phyloP scores from a whole-genome alignment of 441 rosid genomes.

The Dalechampia spathulata region DNA sequence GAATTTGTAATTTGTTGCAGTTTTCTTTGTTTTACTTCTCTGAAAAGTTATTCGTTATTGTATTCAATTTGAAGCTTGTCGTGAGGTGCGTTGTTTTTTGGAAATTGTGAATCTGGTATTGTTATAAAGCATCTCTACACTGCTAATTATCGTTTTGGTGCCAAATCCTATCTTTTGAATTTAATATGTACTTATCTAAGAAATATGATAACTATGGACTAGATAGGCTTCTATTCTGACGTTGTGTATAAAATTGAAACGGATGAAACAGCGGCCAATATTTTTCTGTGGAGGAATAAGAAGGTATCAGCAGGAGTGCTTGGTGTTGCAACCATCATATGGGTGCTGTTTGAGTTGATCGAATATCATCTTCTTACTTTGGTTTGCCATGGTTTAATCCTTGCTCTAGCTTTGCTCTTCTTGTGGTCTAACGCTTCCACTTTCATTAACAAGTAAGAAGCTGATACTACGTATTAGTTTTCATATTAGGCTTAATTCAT shows the following conservation, averaged over 20 bases:
- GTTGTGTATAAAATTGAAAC: neutral
- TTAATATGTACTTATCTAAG: no score
- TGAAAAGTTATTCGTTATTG: no score
- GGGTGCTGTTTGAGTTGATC: conserved; percentile 74
- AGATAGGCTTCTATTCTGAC: neutral
- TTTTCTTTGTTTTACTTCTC: no score
- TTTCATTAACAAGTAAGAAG: conserved; percentile 81
- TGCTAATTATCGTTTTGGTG: no score
- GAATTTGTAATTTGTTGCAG: no score
- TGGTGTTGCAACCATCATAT: conserved; percentile 61
- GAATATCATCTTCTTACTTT: conserved; percentile 77
- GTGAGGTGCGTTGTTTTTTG: no score
- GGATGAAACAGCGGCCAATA: conserved; percentile 56
- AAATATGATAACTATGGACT: no score
- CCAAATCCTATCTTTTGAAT: no score
- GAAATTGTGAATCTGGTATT: no score
- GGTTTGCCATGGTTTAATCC: conserved; percentile 57
- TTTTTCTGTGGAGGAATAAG: conserved; percentile 94
- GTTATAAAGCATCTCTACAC: no score
- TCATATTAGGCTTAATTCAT: neutral
- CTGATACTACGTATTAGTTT: neutral
- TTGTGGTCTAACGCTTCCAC: conserved; percentile 77
- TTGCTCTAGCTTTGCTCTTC: conserved; percentile 65
- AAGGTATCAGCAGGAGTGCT: conserved; percentile 77
- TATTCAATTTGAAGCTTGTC: no score